Percentiles rank a stretch among this genome's conserved stretches.
Conservation (phyloP, 2,329 filamentous ascomycete genomes). For the Paramyrothecium sp. region DNA sequence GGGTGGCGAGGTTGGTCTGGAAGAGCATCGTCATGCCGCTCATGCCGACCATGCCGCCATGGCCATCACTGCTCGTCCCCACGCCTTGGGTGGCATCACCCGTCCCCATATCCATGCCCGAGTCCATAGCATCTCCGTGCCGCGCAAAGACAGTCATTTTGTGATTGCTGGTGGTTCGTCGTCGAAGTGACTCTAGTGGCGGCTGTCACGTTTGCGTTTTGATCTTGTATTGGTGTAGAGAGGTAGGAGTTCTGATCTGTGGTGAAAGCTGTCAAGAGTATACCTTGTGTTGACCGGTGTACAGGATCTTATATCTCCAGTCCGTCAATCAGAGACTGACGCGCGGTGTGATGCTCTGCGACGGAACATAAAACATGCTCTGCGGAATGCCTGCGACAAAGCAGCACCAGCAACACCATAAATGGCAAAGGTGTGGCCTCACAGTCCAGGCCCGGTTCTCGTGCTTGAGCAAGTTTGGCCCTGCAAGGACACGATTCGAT, state of each 20-base stretch:
- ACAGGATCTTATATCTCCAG: not conserved
- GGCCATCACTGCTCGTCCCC: slow-evolving; percentile 9
- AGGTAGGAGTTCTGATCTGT: too few species aligned
- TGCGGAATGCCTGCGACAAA: not conserved
- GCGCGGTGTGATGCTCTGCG: not conserved
- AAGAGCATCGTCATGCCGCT: slow-evolving; percentile 55
- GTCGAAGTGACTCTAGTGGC: not conserved
- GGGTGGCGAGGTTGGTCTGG: slow-evolving; percentile 49
- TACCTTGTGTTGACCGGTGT: too few species aligned
- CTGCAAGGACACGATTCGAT: not conserved
- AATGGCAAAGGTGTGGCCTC: not conserved
- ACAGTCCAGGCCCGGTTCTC: not conserved
- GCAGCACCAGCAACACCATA: not conserved
- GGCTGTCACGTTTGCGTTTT: too few species aligned
- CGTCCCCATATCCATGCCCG: slow-evolving; percentile 14
- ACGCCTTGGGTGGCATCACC: slow-evolving; percentile 6
- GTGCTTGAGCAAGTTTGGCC: not conserved
- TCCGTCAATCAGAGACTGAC: not conserved
- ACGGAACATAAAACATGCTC: not conserved
- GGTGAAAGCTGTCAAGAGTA: too few species aligned
- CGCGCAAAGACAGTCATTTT: slow-evolving; percentile 19
- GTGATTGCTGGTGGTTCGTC: not conserved
- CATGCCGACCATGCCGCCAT: slow-evolving; percentile 14
- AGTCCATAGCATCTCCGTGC: slow-evolving; percentile 20
- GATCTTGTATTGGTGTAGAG: too few species aligned